Percentiles rank a stretch among this genome's conserved stretches.
These are phyloP conservation scores for Boletus tomentosulus DNA, from an alignment of 768 basidiomycete genomes.

Conservation along the genomic window DNA sequence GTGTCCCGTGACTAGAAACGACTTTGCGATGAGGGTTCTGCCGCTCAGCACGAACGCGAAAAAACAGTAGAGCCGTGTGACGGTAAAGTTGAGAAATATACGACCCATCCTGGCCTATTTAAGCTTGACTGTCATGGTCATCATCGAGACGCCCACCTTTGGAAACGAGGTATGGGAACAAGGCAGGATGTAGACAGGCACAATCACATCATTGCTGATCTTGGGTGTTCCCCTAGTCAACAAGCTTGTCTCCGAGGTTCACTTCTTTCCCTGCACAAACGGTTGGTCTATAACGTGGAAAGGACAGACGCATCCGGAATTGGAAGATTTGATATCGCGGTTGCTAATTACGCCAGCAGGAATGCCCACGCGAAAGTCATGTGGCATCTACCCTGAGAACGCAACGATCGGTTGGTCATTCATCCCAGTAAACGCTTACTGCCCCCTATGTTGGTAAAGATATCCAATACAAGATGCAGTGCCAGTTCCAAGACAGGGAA, in stretches of 20 bases:
- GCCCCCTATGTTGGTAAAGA: background rate
- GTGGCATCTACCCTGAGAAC: slow-evolving; percentile 8
- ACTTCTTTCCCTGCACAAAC: slow-evolving; percentile 2
- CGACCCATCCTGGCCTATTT: slow-evolving; percentile 8
- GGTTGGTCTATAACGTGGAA: slow-evolving; percentile 6
- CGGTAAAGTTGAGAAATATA: slow-evolving; percentile 3
- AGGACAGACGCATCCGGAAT: slow-evolving; percentile 9
- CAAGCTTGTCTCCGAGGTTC: slow-evolving; percentile 1
- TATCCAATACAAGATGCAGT: background rate
- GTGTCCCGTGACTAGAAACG: background rate
- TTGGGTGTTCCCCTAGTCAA: background rate
- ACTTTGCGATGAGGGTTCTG: background rate
- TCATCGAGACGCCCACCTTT: slow-evolving; percentile 1
- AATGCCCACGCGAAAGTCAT: slow-evolving; percentile 15
- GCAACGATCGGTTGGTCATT: background rate
- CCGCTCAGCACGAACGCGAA: background rate
- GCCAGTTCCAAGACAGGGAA: background rate
- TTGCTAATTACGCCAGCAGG: slow-evolving; percentile 8
- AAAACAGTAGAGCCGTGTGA: background rate
- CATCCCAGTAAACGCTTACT: background rate
- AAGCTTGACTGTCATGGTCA: slow-evolving; percentile 5
- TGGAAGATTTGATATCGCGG: slow-evolving; percentile 17
- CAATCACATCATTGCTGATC: slow-evolving; percentile 13
- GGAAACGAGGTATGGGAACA: slow-evolving; percentile 9
- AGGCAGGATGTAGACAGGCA: slow-evolving; percentile 12